phyloP scores from a whole-genome alignment of 2,329 filamentous ascomycete genomes.

The Dissoconium aciculare region DNA sequence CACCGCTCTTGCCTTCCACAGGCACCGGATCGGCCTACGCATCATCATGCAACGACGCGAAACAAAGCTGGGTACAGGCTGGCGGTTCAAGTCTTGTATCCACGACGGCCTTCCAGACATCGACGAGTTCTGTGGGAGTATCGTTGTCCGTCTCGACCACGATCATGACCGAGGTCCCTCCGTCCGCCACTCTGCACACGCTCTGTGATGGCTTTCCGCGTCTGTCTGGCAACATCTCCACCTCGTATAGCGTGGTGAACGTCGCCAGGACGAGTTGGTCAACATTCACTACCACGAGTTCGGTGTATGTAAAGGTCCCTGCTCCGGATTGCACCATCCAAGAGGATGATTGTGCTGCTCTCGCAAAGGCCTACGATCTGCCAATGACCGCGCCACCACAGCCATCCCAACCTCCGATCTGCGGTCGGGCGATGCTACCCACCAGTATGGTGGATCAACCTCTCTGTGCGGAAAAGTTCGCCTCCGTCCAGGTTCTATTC shows the following conservation, averaged over 20 bases:
- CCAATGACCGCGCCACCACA: not conserved
- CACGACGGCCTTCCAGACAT: not conserved
- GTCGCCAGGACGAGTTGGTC: not conserved
- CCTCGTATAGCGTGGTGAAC: slow-evolving; percentile 1
- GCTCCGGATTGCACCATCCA: slow-evolving; percentile 12
- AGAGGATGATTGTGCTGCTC: slow-evolving; percentile 7
- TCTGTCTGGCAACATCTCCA: slow-evolving; percentile 9
- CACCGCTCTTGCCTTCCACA: not conserved
- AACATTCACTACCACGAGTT: slow-evolving; percentile 1
- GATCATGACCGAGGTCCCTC: not conserved
- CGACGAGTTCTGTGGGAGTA: not conserved
- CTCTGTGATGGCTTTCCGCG: slow-evolving; percentile 15
- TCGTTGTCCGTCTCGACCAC: not conserved
- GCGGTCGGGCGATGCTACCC: slow-evolving; percentile 3
- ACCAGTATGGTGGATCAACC: slow-evolving; percentile 1
- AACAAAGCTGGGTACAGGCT: not conserved
- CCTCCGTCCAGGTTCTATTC: slow-evolving; percentile 11
- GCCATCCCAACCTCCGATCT: slow-evolving; percentile 4
- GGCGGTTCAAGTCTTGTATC: not conserved
- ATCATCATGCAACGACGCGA: not conserved
- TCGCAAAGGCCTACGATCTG: not conserved
- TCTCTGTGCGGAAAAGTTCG: slow-evolving; percentile 8
- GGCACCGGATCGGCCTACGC: not conserved
- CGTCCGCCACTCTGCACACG: slow-evolving; percentile 7
- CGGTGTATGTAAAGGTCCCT: slow-evolving; percentile 3